phyloP scores from a whole-genome alignment of 1,284 basidiomycete species.

The Athelia sp. region DNA sequence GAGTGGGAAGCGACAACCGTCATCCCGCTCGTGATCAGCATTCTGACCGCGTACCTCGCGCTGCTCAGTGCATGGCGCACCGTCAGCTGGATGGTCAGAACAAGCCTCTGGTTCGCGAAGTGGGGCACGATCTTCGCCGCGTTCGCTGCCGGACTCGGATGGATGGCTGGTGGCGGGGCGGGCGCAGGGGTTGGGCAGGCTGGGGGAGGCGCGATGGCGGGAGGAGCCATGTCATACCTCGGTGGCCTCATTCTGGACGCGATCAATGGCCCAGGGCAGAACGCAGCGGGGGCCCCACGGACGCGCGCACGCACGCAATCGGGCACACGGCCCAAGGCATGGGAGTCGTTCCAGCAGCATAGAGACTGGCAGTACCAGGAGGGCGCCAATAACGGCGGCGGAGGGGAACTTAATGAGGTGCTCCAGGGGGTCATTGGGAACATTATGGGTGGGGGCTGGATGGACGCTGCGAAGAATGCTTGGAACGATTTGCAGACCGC shows the following conservation, averaged over 20 bases:
- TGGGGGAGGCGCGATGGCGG: conserved; percentile 28
- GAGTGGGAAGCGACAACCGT: conserved; percentile 64
- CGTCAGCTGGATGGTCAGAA: conserved; percentile 66
- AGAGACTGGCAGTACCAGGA: conserved; percentile 53
- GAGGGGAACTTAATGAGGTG: conserved; percentile 30
- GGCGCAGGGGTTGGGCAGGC: conserved; percentile 28
- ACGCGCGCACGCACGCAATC: conserved; percentile 19
- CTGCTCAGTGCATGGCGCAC: conserved; percentile 71
- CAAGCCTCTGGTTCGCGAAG: conserved; percentile 63
- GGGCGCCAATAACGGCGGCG: conserved; percentile 19
- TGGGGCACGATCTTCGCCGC: conserved; percentile 61
- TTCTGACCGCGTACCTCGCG: conserved; percentile 69
- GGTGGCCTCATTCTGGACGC: conserved; percentile 37
- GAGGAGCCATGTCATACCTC: conserved; percentile 17
- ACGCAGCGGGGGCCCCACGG: conserved; percentile 23
- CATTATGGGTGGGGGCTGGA: conserved; percentile 33
- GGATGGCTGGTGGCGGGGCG: conserved; percentile 38
- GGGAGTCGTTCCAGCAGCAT: too few relatives aligned
- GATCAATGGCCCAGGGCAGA: conserved; percentile 35
- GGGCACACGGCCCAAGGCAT: conserved; percentile 42
- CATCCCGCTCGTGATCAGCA: conserved; percentile 66
- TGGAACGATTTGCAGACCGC: conserved; percentile 16
- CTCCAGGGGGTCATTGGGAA: conserved; percentile 38
- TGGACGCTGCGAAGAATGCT: conserved; percentile 34
- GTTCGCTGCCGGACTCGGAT: conserved; percentile 47